Evolutionary conservation across 305 asterid genomes (phyloP).

Genomic region (Fraxinus sp.): DNA sequence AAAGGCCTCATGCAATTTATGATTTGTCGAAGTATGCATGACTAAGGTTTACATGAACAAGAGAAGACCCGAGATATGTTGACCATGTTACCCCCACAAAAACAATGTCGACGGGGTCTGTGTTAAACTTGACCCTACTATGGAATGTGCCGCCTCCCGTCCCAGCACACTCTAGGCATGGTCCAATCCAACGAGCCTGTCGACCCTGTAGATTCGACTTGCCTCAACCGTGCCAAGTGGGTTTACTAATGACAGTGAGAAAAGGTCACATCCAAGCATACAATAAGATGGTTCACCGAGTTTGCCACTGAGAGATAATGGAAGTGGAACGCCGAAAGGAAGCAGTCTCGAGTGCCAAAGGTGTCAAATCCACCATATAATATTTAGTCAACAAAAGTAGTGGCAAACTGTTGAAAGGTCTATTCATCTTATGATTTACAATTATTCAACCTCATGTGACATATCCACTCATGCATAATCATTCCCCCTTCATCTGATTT

Average conservation of each 20-base stretch:
- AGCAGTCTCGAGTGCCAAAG: slow-evolving; percentile 13
- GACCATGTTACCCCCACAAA: not conserved
- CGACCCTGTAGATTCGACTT: not conserved
- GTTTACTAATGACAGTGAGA: not conserved
- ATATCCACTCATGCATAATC: slow-evolving; percentile 2
- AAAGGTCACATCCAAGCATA: slow-evolving; percentile 14
- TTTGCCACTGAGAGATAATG: slow-evolving; percentile 1
- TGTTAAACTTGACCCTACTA: not conserved
- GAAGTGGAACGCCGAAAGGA: slow-evolving; percentile 43
- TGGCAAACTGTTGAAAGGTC: slow-evolving; percentile 30
- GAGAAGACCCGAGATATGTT: not conserved
- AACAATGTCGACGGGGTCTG: not conserved
- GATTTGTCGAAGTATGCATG: too few relatives aligned
- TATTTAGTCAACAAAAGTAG: slow-evolving; percentile 27
- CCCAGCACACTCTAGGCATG: not conserved
- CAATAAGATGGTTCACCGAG: slow-evolving; percentile 12
- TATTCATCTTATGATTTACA: slow-evolving; percentile 35
- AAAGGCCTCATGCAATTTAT: too few relatives aligned
- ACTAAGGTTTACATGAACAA: not conserved
- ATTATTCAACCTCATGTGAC: slow-evolving; percentile 30
- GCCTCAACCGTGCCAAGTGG: not conserved
- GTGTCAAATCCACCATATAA: slow-evolving; percentile 28
- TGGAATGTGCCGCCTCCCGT: not conserved
- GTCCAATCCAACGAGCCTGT: not conserved
- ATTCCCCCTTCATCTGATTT: not conserved